Base-by-base conservation (phyloP, 805 yeast species). In the Myxozyma vanderwaltii region DNA sequence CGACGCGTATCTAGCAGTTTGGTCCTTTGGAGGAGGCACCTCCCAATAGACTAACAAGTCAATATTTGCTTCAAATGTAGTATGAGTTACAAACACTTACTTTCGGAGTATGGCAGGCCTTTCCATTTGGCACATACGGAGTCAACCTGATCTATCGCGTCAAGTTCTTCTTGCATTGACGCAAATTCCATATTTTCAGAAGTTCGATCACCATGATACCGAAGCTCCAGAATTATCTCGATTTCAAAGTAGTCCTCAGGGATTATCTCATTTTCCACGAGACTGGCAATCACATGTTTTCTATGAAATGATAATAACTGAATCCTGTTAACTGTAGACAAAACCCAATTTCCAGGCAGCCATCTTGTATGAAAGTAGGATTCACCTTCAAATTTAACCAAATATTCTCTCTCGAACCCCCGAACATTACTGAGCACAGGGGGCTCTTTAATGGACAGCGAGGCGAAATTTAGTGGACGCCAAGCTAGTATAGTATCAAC, bases 341-440 rank as follows among this genome's bases (percentile, higher is more conserved):
- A 26, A 3, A 63, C 12, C 67, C 67, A 63, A 13, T 53, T 41
- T 1, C 66, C 67, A 15, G 51, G 58, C 4, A 58, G 45, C 67
- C 67, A 63, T 13, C 8, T 26, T 13, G 36, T 36, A 21, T 45
- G 43, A 29, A 58, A 52, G 44, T 62, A 63, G 5, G 67, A 63
- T 6, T 54, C 52, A 5, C 44, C 40, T 15, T 45, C 56, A 45
- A 55, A 58, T 27, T 63, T 63, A 35, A 63, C 54, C 7, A 54
- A 49, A 29, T 63, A 63, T 26, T 63, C 63, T 27, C 64, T 43
- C 13, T 61, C 17, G 44, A 49, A 41, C 5, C 47, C 56, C 4
- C 56, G 59, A 4, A 58, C 39, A 7, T 33, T 24, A 12, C 15
- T 26, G 10, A 58, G 38, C 8, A 19, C 6, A 4, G 15, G 31